Evolutionary conservation across 805 yeast species (phyloP).

Genomic region (Cyberlindnera mycetangii): DNA sequence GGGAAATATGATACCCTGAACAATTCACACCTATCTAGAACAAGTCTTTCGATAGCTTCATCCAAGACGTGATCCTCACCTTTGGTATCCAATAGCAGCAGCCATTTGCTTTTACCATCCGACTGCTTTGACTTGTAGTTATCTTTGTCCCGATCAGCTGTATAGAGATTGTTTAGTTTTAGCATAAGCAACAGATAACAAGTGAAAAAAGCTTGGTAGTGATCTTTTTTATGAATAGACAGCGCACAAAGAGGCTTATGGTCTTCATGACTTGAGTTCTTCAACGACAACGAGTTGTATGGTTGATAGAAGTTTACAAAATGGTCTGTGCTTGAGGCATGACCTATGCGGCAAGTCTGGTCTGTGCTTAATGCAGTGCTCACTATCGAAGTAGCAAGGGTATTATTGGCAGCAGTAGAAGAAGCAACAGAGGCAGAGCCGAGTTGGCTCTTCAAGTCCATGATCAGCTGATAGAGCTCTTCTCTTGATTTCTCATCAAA

Average conservation of each 20-base stretch:
- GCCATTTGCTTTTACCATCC: constrained; percentile 24
- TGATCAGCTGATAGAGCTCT: constrained; percentile 3
- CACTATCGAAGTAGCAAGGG: too few relatives aligned
- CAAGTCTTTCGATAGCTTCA: constrained; percentile 7
- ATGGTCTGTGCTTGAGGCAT: too few relatives aligned
- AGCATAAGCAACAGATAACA: constrained; percentile 16
- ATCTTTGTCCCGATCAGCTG: constrained; percentile 7
- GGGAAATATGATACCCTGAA: constrained; percentile 10
- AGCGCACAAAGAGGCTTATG: constrained; percentile 21
- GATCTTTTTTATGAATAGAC: constrained; percentile 19
- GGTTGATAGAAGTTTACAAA: constrained; percentile 17
- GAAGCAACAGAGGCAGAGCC: too few relatives aligned
- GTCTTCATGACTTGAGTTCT: constrained; percentile 23
- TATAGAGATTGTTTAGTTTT: constrained; percentile 6
- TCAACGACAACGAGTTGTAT: constrained; percentile 17
- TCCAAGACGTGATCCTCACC: constrained; percentile 12
- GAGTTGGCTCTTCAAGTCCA: constrained; percentile 1
- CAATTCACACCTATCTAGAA: constrained; percentile 10
- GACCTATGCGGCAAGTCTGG: too few relatives aligned
- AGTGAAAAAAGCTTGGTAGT: constrained; percentile 18
- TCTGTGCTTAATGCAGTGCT: too few relatives aligned
- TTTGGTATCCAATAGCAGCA: constrained; percentile 14
- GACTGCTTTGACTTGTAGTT: constrained; percentile 15
- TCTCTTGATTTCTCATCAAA: constrained; percentile 1
- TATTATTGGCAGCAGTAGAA: too few relatives aligned